Percentiles rank a stretch among this genome's conserved stretches.
These are phyloP conservation scores for Fagus crenata DNA, from an alignment of 306 rosid species.

Conservation along the genomic window DNA sequence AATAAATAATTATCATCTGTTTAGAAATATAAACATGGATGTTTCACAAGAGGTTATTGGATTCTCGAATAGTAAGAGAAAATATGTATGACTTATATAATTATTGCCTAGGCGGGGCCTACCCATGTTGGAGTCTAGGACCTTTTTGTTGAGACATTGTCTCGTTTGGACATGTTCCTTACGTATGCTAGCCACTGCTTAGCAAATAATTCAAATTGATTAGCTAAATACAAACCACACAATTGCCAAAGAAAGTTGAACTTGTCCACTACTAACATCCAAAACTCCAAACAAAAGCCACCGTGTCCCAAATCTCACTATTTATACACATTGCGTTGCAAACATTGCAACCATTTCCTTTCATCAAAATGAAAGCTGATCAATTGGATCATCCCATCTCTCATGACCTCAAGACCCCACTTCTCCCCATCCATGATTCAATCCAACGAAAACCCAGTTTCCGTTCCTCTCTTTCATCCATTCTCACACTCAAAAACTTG, in stretches of 20 bases:
- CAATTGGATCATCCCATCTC: conserved; percentile 6
- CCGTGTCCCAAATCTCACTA: not conserved
- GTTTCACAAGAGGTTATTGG: too few species aligned
- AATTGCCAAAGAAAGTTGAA: not conserved
- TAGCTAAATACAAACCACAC: not conserved
- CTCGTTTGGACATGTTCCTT: too few species aligned
- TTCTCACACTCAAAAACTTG: conserved; percentile 40
- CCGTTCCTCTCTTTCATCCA: conserved; percentile 22
- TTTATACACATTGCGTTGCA: not conserved
- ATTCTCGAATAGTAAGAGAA: too few species aligned
- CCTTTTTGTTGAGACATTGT: too few species aligned
- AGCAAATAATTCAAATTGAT: conserved; percentile 20
- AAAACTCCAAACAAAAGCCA: too few species aligned
- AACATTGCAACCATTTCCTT: not conserved
- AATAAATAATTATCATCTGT: too few species aligned
- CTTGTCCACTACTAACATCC: not conserved
- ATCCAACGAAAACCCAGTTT: conserved; percentile 24
- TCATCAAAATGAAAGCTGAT: conserved; percentile 40
- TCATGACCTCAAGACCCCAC: conserved; percentile 56
- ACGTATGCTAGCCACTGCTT: too few species aligned
- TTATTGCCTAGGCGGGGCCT: not conserved
- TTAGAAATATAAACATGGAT: too few species aligned
- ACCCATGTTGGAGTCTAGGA: not conserved
- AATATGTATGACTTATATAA: too few species aligned
- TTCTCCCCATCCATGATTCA: conserved; percentile 50